Percentiles rank a stretch among this genome's conserved stretches.
Evolutionary conservation across 768 basidiomycete genomes (phyloP).

Genomic region (Mycena pura): DNA sequence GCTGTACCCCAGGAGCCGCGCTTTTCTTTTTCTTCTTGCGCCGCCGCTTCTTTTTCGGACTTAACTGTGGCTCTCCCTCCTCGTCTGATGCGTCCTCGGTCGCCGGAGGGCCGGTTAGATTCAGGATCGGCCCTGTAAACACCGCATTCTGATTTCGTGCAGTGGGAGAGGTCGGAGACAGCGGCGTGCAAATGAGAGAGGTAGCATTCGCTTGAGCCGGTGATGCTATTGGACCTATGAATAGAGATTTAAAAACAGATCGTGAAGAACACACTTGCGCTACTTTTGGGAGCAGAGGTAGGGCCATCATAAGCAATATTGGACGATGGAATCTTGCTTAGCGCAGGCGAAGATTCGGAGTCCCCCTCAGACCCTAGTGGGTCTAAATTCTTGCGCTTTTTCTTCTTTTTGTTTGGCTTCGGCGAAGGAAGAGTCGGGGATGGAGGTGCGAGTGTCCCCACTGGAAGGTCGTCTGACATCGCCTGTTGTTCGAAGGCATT

Average conservation of each 20-base stretch:
- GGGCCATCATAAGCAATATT: neutral
- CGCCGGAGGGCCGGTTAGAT: conserved; percentile 57
- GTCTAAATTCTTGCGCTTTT: too few species aligned
- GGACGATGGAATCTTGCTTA: neutral
- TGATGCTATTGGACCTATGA: neutral
- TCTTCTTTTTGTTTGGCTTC: too few species aligned
- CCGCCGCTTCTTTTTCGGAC: conserved; percentile 61
- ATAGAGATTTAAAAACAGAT: neutral
- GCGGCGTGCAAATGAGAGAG: conserved; percentile 23
- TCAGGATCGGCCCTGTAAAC: conserved; percentile 55
- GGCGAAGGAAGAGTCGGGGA: too few species aligned
- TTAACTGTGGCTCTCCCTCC: conserved; percentile 29
- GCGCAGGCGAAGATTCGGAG: neutral
- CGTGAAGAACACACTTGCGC: neutral
- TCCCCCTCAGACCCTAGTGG: neutral
- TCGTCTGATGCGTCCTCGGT: conserved; percentile 41
- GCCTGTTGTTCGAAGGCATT: too few species aligned
- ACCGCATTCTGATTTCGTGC: conserved; percentile 29
- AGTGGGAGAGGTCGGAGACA: conserved; percentile 12
- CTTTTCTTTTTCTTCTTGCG: conserved; percentile 61
- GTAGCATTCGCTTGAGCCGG: conserved; percentile 21
- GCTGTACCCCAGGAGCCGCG: conserved; percentile 13
- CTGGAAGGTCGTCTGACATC: too few species aligned
- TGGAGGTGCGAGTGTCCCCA: too few species aligned
- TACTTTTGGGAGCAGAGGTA: neutral